Evolutionary conservation across 2,329 filamentous ascomycete genomes (phyloP), one percentile per base, ranked within the genome.

Genomic region (Colletotrichum caudatum): DNA sequence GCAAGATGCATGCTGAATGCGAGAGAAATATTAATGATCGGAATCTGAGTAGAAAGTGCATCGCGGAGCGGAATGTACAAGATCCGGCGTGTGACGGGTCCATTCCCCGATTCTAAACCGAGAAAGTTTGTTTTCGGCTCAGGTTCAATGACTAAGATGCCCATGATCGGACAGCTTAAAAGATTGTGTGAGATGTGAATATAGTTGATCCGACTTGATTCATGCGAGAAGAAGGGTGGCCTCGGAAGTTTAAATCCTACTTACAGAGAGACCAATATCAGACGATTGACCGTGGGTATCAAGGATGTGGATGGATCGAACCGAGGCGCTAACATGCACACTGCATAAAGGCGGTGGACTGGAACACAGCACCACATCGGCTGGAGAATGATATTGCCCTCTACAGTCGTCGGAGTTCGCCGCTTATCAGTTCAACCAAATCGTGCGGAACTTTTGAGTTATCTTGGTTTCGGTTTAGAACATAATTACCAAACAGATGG

Each of bases 21-120:
- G 16, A 77, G 76, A 0, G 81, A 80, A 8, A 89, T 77, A 74
- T 89, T 86, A 63, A 90, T 86, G 53, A 89, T 76, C 3, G 88
- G 88, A 16, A 89, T 86, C 76, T 89, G 85, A 11, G 78, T 78
- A 0, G 78, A 73, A 1, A 76, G 74, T 3, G 82, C 82, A 60
- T 82, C 78, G 37, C 83, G 81, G 5, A 80, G 78, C 0, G 82
- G 80, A 1, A 78, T 80, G 11, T 71, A 71, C 14, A 81, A 78
- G 26, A 84, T 75, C 6, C 77, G 78, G 23, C 81, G 78, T 48
- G 77, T 81, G 39, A 83, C 77, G 26, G 80, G 79, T 2, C 82
- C 82, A 62, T 79, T 78, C 54, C 78, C 80, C 16, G 82, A 82
- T 16, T 79, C 76, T 11, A 83, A 76, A 44, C 78, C 78, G 41